Evolutionary conservation across 169 alveolate species (phyloP).

Genomic region (Eimeria necatrix): DNA sequence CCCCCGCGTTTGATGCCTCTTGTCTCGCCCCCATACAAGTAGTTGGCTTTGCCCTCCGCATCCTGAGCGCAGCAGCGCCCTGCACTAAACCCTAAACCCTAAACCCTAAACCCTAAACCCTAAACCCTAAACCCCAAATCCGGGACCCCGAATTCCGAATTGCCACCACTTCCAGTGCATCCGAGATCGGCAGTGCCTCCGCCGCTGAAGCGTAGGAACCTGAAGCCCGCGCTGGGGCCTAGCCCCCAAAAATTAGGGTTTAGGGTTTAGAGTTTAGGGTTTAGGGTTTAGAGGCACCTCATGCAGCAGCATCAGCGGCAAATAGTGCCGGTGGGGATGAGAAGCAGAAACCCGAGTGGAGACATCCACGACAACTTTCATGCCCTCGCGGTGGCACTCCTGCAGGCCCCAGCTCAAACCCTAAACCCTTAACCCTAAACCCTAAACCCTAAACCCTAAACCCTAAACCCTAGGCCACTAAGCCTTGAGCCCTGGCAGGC

Average conservation of each 20-base stretch:
- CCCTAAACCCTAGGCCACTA: neutral
- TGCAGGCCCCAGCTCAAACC: neutral
- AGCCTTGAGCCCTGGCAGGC: too few relatives aligned
- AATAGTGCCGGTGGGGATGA: conserved; percentile 73
- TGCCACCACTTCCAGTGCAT: too few relatives aligned
- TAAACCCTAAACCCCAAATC: neutral
- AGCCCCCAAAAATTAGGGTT: neutral
- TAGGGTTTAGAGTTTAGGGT: neutral
- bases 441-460: neutral
- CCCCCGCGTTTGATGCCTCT: conserved; percentile 58
- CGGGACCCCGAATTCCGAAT: too few relatives aligned
- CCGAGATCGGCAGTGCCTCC: too few relatives aligned
- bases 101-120: neutral
- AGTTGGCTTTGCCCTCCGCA: conserved; percentile 60
- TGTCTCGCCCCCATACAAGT: conserved; percentile 66
- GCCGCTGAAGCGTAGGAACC: neutral
- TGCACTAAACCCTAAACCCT: neutral
- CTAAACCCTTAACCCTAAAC: conserved; percentile 23
- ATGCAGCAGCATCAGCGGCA: conserved; percentile 37
- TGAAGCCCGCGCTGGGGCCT: neutral
- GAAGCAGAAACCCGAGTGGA: conserved; percentile 32
- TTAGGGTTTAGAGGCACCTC: conserved; percentile 23
- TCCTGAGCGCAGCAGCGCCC: conserved; percentile 17
- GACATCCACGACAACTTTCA: conserved; percentile 48
- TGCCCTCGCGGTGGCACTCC: conserved; percentile 70